phyloP scores from a whole-genome alignment of 2,329 filamentous ascomycete species.

The Fusarium sambucinum region DNA sequence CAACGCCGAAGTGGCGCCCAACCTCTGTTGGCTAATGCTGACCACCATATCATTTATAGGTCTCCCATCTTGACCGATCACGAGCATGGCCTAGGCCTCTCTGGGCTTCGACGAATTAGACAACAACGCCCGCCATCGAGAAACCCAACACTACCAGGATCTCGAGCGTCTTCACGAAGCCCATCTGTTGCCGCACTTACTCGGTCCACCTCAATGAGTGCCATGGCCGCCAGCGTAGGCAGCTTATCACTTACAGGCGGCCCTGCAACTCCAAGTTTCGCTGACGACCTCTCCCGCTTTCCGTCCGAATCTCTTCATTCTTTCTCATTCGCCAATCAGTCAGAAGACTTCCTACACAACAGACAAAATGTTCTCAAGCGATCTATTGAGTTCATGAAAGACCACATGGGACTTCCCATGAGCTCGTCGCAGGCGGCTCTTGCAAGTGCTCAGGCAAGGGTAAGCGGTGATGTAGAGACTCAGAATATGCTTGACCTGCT shows the following conservation, averaged over 20 bases:
- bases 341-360: conserved; percentile 90
- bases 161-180: conserved; percentile 72
- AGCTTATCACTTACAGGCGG: conserved; percentile 69
- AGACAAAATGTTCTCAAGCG: conserved; percentile 93
- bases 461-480: conserved; percentile 85
- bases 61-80: conserved; percentile 86
- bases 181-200: conserved; percentile 68
- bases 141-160: conserved; percentile 72
- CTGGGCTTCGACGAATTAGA: conserved; percentile 91
- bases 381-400: conserved; percentile 96
- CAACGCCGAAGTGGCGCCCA: conserved; percentile 30
- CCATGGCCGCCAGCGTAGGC: conserved; percentile 70
- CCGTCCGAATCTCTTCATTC: conserved; percentile 97
- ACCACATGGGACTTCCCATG: conserved; percentile 83
- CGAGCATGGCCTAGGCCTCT: conserved; percentile 86
- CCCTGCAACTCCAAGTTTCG: conserved; percentile 79
- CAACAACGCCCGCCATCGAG: conserved; percentile 78
- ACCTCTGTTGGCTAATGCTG: conserved; percentile 39
- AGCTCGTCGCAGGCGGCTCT: conserved; percentile 77
- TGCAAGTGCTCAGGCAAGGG: conserved; percentile 83
- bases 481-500: conserved; percentile 93
- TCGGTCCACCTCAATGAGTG: conserved; percentile 77
- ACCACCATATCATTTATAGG: conserved; percentile 61
- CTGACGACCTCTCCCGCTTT: conserved; percentile 91
- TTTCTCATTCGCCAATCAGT: conserved; percentile 97